Evolutionary conservation across 2,329 filamentous ascomycete genomes (phyloP), one percentile per base, ranked within the genome.

Genomic region (Leptosphaerulina australis): DNA sequence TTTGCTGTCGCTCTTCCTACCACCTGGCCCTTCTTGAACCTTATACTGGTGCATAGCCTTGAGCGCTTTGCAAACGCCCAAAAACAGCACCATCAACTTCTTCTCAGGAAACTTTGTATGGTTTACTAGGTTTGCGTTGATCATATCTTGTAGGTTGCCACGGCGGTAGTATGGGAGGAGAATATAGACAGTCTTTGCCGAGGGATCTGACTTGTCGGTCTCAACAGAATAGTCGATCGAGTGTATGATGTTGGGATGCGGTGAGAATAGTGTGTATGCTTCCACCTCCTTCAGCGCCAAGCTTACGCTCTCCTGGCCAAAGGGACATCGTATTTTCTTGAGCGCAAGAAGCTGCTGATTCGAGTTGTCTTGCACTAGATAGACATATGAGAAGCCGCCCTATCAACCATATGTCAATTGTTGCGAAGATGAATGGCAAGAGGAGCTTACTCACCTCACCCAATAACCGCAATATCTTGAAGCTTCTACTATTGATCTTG

Each of bases 301-400:
- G 60, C 91, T 86, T 51, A 99, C 93, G 20, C 91, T 96, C 79
- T 99, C 94, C 74, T 94, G 88, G 60, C 94, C 94, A 69, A 99
- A 97, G 4, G 94, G 93, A 80, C 94, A 99, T 70, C 93, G 88
- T 74, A 99, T 99, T 82, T 99, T 99, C 77, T 99, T 99, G 55
- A 97, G 86, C 14, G 94, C 94, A 74, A 96, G 93, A 36, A 96
- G 83, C 65, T 93, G 86, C 52, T 90, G 88, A 43, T 85, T 88
- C 45, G 84, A 80, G 37, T 88, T 93, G 74, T 97, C 92, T 80
- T 97, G 90, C 53, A 99, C 94, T 52, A 99, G 89, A 77, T 99
- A 99, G 64, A 99, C 94, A 76, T 97, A 99, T 59, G 91, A 96
- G 80, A 99, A 99, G 68, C 94, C 94, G 71, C 94, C 94, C 88